Evolutionary conservation across 2,329 filamentous ascomycete genomes (phyloP).

Genomic region (Xylaria hypoxylon): DNA sequence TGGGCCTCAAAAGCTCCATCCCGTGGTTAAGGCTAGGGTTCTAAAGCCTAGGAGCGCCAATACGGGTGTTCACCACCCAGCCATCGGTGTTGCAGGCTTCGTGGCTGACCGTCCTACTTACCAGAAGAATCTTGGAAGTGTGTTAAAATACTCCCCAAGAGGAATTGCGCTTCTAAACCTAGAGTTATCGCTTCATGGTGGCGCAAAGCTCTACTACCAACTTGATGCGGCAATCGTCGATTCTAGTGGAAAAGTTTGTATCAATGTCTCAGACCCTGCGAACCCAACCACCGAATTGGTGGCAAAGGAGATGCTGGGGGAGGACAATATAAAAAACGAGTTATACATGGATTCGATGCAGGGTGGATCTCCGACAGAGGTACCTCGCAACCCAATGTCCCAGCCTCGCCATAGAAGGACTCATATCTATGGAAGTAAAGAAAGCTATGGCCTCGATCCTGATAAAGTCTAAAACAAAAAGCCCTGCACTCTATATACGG

Average conservation of each 20-base stretch:
- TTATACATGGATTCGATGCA: slow-evolving; percentile 32
- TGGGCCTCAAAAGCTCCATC: slow-evolving; percentile 65
- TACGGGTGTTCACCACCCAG: slow-evolving; percentile 51
- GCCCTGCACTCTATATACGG: too few species aligned
- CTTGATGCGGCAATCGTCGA: slow-evolving; percentile 62
- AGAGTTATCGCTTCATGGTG: slow-evolving; percentile 62
- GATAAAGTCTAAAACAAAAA: not conserved
- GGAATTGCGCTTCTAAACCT: slow-evolving; percentile 49
- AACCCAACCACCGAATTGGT: slow-evolving; percentile 56
- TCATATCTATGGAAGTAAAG: slow-evolving; percentile 49
- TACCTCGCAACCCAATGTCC: slow-evolving; percentile 19
- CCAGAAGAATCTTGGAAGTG: slow-evolving; percentile 6
- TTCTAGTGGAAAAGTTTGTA: slow-evolving; percentile 61
- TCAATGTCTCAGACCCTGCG: slow-evolving; percentile 57
- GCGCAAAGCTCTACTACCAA: slow-evolving; percentile 67
- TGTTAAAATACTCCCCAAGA: slow-evolving; percentile 10
- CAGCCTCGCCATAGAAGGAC: not conserved
- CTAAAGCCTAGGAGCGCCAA: slow-evolving; percentile 56
- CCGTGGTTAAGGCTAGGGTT: slow-evolving; percentile 64
- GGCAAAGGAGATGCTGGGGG: slow-evolving; percentile 58
- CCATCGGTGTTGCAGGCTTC: slow-evolving; percentile 68
- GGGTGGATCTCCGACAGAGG: slow-evolving; percentile 8
- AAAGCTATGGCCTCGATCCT: slow-evolving; percentile 54
- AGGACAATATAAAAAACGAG: slow-evolving; percentile 48
- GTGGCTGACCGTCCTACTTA: slow-evolving; percentile 53